phyloP scores from a whole-genome alignment of 225 moss, liverwort and hornwort species.

The Polytrichum commune region DNA sequence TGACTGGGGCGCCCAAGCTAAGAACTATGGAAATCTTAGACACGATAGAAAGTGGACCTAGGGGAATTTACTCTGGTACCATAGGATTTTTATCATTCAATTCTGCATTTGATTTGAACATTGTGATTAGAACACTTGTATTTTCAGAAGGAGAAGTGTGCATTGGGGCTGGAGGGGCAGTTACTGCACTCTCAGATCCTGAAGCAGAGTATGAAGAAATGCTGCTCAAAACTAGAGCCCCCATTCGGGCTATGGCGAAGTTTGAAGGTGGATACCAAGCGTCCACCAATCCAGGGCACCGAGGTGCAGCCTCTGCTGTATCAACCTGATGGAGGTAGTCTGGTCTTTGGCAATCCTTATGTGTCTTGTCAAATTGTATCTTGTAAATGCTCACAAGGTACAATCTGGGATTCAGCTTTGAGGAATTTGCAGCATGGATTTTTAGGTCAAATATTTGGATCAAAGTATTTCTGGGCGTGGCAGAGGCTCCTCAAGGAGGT shows the following conservation, averaged over 20 bases:
- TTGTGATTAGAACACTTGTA: slow-evolving; percentile 95
- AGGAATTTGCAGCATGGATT: too few species aligned
- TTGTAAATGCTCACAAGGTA: too few species aligned
- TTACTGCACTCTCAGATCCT: slow-evolving; percentile 90
- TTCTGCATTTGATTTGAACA: slow-evolving; percentile 91
- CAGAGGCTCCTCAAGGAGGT: too few species aligned
- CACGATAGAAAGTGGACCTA: slow-evolving; percentile 72
- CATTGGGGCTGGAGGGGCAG: slow-evolving; percentile 95
- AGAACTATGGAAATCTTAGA: slow-evolving; percentile 98
- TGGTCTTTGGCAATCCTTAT: slow-evolving; percentile 9
- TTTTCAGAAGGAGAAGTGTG: slow-evolving; percentile 74
- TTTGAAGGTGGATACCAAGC: slow-evolving; percentile 62
- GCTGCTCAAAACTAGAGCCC: slow-evolving; percentile 92
- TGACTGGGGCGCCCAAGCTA: slow-evolving; percentile 98
- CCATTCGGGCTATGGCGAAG: slow-evolving; percentile 77
- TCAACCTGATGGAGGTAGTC: slow-evolving; percentile 46
- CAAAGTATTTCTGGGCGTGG: too few species aligned
- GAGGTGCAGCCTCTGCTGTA: slow-evolving; percentile 48
- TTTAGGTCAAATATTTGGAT: too few species aligned
- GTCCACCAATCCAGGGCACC: slow-evolving; percentile 45
- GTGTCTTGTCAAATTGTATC: too few species aligned
- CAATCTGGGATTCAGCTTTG: too few species aligned
- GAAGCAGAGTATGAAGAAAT: slow-evolving; percentile 97
- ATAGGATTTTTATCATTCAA: slow-evolving; percentile 92
- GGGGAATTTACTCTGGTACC: slow-evolving; percentile 92